Evolutionary conservation across 352 stramenopile genomes (phyloP), one percentile per base, ranked within the genome.

Genomic region (Pythium rhizo-oryzae): DNA sequence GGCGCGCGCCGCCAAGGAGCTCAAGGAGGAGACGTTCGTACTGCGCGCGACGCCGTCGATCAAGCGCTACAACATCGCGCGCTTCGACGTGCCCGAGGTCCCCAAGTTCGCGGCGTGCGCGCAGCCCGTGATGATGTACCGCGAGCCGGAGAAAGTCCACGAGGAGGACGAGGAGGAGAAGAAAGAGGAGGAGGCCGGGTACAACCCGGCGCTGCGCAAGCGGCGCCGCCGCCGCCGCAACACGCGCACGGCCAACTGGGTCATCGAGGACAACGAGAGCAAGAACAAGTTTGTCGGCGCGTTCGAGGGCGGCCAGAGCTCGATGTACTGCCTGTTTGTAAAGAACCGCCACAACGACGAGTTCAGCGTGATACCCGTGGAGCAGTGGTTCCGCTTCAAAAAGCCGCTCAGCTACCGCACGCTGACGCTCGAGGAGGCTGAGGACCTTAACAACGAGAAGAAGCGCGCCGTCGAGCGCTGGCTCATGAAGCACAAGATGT

Each of bases 301-400:
- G 49, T 91, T 93, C 39, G 87, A 96, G 69, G 87, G 87, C 58
- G 87, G 87, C 9, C 85, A 94, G 70, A 79, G 79, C 62, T 94
- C 85, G 47, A 92, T 85, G 74, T 96, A 96, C 74, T 93, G 92
- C 77, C 72, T 95, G 52, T 78, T 96, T 75, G 80, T 93, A 30
- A 93, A 93, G 76, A 93, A 92, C 66, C 87, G 84, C 39, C 84
- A 93, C 77, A 93, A 92, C 59, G 85, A 94, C 72, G 87, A 96
- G 74, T 96, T 96, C 68, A 92, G 83, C 59, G 83, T 94, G 46
- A 92, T 96, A 59, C 84, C 87, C 12, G 81, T 96, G 58, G 87
- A 96, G 71, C 85, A 96, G 62, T 96, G 87, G 87, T 96, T 96
- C 70, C 85, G 87, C 50, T 96, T 96, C 73, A 96, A 96, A 75